These are phyloP conservation scores for Saprolegnia parasitica DNA, from an alignment of 352 stramenopile genomes.

Conservation along the genomic window DNA sequence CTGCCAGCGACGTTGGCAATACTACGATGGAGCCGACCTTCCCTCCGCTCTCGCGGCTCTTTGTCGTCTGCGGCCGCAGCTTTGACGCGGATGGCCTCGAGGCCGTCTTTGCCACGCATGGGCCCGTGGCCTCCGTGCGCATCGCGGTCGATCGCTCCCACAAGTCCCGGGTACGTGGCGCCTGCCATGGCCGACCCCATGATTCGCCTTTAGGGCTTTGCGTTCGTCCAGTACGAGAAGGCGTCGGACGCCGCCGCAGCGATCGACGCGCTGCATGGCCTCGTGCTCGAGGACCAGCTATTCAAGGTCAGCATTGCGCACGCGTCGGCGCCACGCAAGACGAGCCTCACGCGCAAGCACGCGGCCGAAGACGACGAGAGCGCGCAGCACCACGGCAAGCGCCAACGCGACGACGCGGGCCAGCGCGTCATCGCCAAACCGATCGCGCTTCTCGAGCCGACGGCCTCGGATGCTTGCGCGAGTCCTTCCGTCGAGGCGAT, in stretches of 20 bases:
- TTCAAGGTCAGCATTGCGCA: conserved; percentile 29
- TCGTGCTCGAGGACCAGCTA: conserved; percentile 1
- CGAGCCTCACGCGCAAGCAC: conserved; percentile 1
- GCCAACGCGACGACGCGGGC: conserved; percentile 14
- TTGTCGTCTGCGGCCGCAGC: conserved; percentile 25
- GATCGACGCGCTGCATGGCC: conserved; percentile 25
- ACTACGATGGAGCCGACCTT: conserved; percentile 3
- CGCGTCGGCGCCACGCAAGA: conserved; percentile 17
- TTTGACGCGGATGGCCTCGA: conserved; percentile 19
- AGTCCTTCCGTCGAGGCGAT: background rate
- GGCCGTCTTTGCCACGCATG: conserved; percentile 12
- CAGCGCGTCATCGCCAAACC: background rate
- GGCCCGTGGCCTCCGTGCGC: conserved; percentile 16
- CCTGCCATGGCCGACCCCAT: background rate
- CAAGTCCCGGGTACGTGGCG: conserved; percentile 19
- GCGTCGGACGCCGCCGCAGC: conserved; percentile 19
- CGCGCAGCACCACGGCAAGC: conserved; percentile 13
- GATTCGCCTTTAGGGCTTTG: conserved; percentile 18
- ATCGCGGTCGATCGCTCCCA: conserved; percentile 25
- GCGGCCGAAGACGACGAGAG: background rate
- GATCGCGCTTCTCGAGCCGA: background rate
- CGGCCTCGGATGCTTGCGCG: no score
- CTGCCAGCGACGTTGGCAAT: no score
- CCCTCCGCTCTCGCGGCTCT: conserved; percentile 23
- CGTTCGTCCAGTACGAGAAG: conserved; percentile 25